Evolutionary conservation across 345 rosid genomes (phyloP).

Genomic region (Kandelia obovata): DNA sequence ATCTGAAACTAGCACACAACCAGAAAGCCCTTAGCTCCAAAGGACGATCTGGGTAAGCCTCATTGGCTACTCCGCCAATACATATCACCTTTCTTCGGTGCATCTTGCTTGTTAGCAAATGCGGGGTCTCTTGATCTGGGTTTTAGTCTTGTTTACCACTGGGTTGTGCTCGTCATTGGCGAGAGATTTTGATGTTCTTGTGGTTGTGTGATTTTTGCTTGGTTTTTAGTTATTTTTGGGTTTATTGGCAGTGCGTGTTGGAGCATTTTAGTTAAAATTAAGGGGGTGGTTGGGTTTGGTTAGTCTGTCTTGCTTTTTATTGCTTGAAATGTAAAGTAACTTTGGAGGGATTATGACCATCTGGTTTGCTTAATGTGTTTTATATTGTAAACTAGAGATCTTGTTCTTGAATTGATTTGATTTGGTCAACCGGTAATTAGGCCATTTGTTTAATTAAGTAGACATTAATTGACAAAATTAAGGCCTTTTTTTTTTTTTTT

Average conservation of each 20-base stretch:
- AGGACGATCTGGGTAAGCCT: conserved; percentile 23
- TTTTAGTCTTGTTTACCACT: conserved; percentile 26
- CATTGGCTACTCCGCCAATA: neutral
- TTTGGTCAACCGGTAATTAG: neutral
- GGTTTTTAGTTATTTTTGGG: conserved; percentile 9
- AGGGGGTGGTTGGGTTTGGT: neutral
- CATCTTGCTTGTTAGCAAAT: neutral
- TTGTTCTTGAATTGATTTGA: conserved; percentile 3
- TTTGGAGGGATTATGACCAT: neutral
- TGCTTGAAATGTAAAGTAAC: neutral
- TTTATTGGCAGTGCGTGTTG: neutral
- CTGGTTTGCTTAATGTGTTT: conserved; percentile 12
- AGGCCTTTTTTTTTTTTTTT: no score
- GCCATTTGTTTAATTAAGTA: neutral
- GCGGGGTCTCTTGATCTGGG: conserved; percentile 28
- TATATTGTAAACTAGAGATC: conserved; percentile 19
- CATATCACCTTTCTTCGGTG: conserved; percentile 9
- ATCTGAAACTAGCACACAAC: conserved; percentile 37
- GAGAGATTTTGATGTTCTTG: conserved; percentile 31
- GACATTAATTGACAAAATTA: neutral
- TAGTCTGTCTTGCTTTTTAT: conserved; percentile 6
- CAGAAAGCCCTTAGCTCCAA: neutral
- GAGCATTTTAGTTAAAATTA: conserved; percentile 13
- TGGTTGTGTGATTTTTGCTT: conserved; percentile 19
- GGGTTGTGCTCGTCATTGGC: conserved; percentile 7